Evolutionary conservation across 2,329 filamentous ascomycete genomes (phyloP).

Genomic region (Aspergillus neoniger): DNA sequence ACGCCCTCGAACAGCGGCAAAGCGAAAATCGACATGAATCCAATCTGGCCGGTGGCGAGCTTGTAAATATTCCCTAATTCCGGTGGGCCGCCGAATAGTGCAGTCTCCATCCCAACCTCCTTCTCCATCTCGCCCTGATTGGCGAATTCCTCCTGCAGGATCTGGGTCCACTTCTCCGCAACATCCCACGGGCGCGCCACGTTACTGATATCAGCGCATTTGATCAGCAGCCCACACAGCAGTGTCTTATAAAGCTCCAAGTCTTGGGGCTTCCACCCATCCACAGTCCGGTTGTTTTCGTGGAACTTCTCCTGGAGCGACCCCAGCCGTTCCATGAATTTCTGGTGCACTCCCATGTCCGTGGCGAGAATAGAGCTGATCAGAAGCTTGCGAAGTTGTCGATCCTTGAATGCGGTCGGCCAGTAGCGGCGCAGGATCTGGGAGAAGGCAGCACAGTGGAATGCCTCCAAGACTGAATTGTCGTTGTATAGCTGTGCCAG

Average conservation of each 20-base stretch:
- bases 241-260: constrained; percentile 75
- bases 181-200: constrained; percentile 83
- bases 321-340: constrained; percentile 90
- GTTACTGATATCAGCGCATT: constrained; percentile 98
- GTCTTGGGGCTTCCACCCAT: constrained; percentile 75
- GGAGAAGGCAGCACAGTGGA: constrained; percentile 95
- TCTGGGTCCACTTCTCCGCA: constrained; percentile 85
- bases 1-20: constrained; percentile 88
- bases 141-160: constrained; percentile 93
- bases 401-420: constrained; percentile 77
- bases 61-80: constrained; percentile 82
- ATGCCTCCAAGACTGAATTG: constrained; percentile 92
- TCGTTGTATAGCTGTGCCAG: constrained; percentile 96
- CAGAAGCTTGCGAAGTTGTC: constrained; percentile 82
- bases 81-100: constrained; percentile 74
- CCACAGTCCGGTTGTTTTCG: constrained; percentile 62
- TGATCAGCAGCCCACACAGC: constrained; percentile 89
- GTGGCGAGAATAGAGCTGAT: constrained; percentile 97
- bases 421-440: constrained; percentile 93
- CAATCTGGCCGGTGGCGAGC: constrained; percentile 82
- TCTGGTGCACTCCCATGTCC: constrained; percentile 95
- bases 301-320: constrained; percentile 76
- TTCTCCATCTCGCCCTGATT: constrained; percentile 90
- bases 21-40: constrained; percentile 96
- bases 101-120: constrained; percentile 83